Percentiles rank a stretch among this genome's conserved stretches.
Conservation (phyloP, 495 filamentous ascomycete genomes). For the Penicillium odoratum region DNA sequence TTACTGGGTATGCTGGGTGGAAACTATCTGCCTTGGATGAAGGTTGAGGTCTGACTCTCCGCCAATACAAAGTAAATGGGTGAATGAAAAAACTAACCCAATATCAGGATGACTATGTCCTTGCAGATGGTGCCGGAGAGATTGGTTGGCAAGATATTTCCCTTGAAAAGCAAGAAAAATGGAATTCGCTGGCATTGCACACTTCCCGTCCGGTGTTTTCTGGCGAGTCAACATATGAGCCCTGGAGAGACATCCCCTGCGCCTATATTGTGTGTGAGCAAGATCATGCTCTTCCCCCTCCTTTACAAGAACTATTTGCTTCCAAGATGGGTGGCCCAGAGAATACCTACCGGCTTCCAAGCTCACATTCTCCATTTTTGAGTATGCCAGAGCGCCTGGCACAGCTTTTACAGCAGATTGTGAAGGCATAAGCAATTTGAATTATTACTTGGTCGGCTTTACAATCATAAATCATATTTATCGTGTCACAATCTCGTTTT, state of each 20-base stretch:
- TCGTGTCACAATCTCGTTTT: not conserved
- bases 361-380: conserved; percentile 33
- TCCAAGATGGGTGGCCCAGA: conserved; percentile 21
- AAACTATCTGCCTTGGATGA: conserved; percentile 28
- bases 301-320: conserved; percentile 33
- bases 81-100: not conserved
- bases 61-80: not conserved
- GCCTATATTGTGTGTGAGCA: conserved; percentile 37
- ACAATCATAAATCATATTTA: not conserved
- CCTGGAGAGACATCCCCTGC: conserved; percentile 26
- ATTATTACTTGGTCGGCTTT: not conserved
- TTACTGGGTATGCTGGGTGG: conserved; percentile 30
- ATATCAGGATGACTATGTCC: conserved; percentile 25
- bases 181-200: conserved; percentile 15
- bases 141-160: conserved; percentile 27
- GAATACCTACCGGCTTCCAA: conserved; percentile 23
- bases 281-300: conserved; percentile 29
- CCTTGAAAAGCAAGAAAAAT: conserved; percentile 19
- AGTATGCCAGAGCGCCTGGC: conserved; percentile 26
- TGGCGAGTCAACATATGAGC: conserved; percentile 24
- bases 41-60: conserved; percentile 24
- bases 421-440: not conserved
- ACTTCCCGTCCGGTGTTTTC: conserved; percentile 26
- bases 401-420: conserved; percentile 11
- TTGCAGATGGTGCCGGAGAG: conserved; percentile 15